Conservation (phyloP, 768 basidiomycete species). For the Trametes maxima region DNA sequence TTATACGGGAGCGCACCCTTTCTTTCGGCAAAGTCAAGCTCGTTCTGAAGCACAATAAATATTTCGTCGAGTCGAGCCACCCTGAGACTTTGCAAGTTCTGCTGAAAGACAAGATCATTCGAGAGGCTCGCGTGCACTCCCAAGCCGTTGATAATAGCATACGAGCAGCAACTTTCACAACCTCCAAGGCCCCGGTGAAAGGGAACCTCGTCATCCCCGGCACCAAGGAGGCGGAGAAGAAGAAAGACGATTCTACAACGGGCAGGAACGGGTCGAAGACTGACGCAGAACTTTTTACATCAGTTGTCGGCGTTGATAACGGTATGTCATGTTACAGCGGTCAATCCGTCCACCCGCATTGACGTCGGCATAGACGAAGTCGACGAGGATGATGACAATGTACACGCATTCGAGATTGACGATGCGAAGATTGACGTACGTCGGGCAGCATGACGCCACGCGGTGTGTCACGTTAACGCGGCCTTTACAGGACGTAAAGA, state of each 20-base stretch:
- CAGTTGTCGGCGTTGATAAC: slow-evolving; percentile 92
- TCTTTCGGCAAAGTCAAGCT: slow-evolving; percentile 99
- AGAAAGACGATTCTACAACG: slow-evolving; percentile 58
- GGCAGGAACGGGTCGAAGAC: slow-evolving; percentile 37
- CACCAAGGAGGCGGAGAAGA: slow-evolving; percentile 72
- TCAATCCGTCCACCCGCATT: background rate
- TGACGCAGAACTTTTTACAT: slow-evolving; percentile 87
- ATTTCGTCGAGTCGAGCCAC: slow-evolving; percentile 94
- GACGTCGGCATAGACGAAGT: slow-evolving; percentile 73
- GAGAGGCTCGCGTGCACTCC: slow-evolving; percentile 80
- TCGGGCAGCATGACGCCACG: background rate
- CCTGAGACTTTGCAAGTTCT: slow-evolving; percentile 90
- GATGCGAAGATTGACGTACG: slow-evolving; percentile 91
- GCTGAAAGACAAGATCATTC: slow-evolving; percentile 83
- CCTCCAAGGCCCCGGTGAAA: slow-evolving; percentile 79
- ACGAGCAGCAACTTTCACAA: slow-evolving; percentile 76
- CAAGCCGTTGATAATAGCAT: slow-evolving; percentile 71
- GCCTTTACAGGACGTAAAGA: slow-evolving; percentile 82
- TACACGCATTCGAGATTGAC: slow-evolving; percentile 95
- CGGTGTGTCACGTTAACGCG: background rate
- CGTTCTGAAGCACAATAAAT: slow-evolving; percentile 96
- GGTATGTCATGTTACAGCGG: slow-evolving; percentile 48
- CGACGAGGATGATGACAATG: slow-evolving; percentile 96
- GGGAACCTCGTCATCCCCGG: slow-evolving; percentile 88
- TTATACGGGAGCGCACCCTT: slow-evolving; percentile 91